These are phyloP conservation scores for Physocladia obscura DNA, from an alignment of 192 early-diverging fungal genomes.

Conservation along the genomic window DNA sequence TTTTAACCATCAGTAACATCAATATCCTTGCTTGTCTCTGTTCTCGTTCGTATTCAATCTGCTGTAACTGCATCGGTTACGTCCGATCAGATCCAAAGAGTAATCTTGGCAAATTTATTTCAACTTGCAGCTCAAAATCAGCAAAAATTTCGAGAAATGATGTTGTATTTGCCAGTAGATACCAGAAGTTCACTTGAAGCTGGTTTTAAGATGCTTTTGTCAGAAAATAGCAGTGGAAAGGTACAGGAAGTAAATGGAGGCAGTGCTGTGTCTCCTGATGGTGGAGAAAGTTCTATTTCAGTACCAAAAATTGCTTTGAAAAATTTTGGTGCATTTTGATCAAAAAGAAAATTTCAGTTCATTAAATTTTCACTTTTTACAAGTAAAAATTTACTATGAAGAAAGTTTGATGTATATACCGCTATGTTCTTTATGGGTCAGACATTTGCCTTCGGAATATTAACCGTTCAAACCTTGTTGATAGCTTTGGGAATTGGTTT, in stretches of 20 bases:
- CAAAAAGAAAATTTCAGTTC: background rate
- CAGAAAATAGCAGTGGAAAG: too few relatives aligned
- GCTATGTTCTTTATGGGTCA: too few relatives aligned
- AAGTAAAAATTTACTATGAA: too few relatives aligned
- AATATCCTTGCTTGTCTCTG: slow-evolving; percentile 22
- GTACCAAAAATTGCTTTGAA: slow-evolving; percentile 43
- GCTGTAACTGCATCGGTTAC: background rate
- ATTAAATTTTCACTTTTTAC: background rate
- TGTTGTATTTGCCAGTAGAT: slow-evolving; percentile 17
- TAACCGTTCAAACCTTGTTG: too few relatives aligned
- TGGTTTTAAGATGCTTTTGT: slow-evolving; percentile 31
- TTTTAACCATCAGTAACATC: background rate
- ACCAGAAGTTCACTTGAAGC: slow-evolving; percentile 20
- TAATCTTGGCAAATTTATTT: slow-evolving; percentile 18
- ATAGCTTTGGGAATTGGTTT: too few relatives aligned
- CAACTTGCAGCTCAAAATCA: slow-evolving; percentile 30
- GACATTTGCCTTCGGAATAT: too few relatives aligned
- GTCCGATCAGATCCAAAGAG: background rate
- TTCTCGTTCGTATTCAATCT: slow-evolving; percentile 11
- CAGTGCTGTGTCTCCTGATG: background rate
- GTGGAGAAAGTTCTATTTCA: background rate
- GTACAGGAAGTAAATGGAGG: too few relatives aligned
- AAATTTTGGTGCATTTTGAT: slow-evolving; percentile 35
- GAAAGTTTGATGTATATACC: too few relatives aligned
- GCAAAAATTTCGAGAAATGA: slow-evolving; percentile 23